phyloP scores from a whole-genome alignment of 148 eudicot species.

The Suaeda aralocaspica region DNA sequence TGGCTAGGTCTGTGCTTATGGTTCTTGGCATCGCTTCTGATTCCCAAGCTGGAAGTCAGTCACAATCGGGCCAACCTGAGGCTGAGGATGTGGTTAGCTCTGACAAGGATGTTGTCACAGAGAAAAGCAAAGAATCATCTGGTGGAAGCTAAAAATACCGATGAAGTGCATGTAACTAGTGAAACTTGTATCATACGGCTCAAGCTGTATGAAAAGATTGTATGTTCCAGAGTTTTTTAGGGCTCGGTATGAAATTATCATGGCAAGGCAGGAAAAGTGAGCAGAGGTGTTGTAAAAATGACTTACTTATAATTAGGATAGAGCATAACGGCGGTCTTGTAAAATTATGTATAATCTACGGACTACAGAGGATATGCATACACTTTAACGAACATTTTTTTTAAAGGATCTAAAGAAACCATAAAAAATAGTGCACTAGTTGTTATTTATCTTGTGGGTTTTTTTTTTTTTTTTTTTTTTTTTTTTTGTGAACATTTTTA shows the following conservation, averaged over 20 bases:
- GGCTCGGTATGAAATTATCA: neutral
- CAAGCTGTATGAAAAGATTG: neutral
- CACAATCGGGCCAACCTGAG: conserved; percentile 41
- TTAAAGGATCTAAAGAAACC: no score
- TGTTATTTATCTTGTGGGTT: no score
- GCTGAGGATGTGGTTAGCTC: conserved; percentile 42
- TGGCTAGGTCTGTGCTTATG: conserved; percentile 59
- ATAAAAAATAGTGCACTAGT: no score
- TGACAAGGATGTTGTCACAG: conserved; percentile 49
- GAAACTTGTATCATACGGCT: neutral
- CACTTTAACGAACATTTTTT: no score
- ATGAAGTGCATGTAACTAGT: neutral
- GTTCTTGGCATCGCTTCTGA: conserved; percentile 71
- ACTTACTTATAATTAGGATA: neutral
- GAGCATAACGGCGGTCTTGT: neutral
- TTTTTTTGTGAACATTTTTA: no score
- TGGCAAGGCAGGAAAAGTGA: no score
- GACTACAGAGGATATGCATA: neutral
- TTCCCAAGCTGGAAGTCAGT: conserved; percentile 44
- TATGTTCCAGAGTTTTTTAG: no score
- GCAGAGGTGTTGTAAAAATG: no score
- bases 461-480: no score
- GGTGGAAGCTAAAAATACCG: conserved; percentile 28
- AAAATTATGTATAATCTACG: no score
- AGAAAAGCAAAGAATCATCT: conserved; percentile 55